phyloP scores from a whole-genome alignment of 2,329 filamentous ascomycete species.

The Anthostomella pinea region DNA sequence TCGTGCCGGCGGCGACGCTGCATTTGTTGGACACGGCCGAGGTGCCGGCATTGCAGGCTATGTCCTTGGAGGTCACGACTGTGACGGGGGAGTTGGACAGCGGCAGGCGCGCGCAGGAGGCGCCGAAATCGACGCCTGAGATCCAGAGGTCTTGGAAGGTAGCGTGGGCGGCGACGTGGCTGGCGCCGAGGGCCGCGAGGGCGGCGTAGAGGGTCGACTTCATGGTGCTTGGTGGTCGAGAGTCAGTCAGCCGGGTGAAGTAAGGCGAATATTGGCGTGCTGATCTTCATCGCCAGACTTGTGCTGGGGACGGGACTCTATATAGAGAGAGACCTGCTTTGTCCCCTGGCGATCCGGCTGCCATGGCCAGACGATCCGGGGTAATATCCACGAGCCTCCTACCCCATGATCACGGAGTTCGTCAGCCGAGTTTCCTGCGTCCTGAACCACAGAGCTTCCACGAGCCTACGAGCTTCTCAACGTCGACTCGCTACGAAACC shows the following conservation, averaged over 20 bases:
- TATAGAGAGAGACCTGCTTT: no score
- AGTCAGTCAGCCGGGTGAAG: neutral
- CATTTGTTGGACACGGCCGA: constrained; percentile 41
- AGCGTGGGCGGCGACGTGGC: constrained; percentile 43
- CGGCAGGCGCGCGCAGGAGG: constrained; percentile 47
- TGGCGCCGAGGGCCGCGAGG: constrained; percentile 33
- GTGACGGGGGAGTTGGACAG: constrained; percentile 50
- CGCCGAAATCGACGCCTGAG: constrained; percentile 40
- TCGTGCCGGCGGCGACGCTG: constrained; percentile 44
- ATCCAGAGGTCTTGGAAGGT: constrained; percentile 53
- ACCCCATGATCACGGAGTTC: no score
- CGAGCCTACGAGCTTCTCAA: no score
- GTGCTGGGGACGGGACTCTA: no score
- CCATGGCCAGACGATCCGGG: no score
- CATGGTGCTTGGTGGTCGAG: constrained; percentile 28
- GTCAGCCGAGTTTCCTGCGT: no score
- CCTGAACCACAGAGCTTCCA: no score
- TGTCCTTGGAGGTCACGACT: constrained; percentile 38
- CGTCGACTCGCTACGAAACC: no score
- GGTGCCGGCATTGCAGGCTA: constrained; percentile 41
- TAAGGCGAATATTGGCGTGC: neutral
- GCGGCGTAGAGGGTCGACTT: constrained; percentile 33
- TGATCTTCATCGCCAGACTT: no score
- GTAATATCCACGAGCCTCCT: no score
- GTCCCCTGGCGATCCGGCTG: no score